These are phyloP conservation scores for Cystoisospora suis DNA, from an alignment of 169 alveolate genomes.

Conservation along the genomic window DNA sequence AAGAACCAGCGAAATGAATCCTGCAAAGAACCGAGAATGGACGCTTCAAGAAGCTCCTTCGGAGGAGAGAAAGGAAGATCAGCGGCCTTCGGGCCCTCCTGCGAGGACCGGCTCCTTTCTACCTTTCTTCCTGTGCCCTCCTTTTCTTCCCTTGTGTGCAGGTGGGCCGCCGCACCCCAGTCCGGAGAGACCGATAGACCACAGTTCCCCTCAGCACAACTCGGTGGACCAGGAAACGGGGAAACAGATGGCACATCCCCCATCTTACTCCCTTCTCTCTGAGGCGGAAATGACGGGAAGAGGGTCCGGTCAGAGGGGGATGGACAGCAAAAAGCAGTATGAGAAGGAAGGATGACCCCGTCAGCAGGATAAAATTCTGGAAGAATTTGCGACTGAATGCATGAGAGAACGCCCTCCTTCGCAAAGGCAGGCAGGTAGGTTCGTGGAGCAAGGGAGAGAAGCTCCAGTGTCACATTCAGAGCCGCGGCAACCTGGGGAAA, in stretches of 20 bases:
- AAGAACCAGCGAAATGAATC: conserved; percentile 20
- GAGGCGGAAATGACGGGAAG: conserved; percentile 26
- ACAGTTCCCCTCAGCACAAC: too few species aligned
- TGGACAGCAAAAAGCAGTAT: not conserved
- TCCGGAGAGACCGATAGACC: too few species aligned
- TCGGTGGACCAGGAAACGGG: conserved; percentile 2
- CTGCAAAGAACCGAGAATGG: conserved; percentile 24
- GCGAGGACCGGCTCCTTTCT: too few species aligned
- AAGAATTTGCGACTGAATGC: too few species aligned
- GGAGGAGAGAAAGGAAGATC: too few species aligned
- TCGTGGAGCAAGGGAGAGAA: conserved; percentile 26
- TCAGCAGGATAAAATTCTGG: conserved; percentile 30
- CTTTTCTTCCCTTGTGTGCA: too few species aligned
- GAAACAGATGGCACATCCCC: not conserved
- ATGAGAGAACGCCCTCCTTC: conserved; percentile 47
- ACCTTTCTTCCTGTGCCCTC: not conserved
- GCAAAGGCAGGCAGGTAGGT: not conserved
- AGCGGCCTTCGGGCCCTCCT: too few species aligned
- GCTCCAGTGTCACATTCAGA: conserved; percentile 49
- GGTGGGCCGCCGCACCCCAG: too few species aligned
- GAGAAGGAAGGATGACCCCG: not conserved
- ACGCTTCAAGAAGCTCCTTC: too few species aligned
- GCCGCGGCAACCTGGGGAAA: conserved; percentile 36
- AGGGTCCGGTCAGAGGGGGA: conserved; percentile 19
- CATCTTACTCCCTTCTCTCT: not conserved